phyloP scores from a whole-genome alignment of 345 rosid species.

The Alliaria petiolata region DNA sequence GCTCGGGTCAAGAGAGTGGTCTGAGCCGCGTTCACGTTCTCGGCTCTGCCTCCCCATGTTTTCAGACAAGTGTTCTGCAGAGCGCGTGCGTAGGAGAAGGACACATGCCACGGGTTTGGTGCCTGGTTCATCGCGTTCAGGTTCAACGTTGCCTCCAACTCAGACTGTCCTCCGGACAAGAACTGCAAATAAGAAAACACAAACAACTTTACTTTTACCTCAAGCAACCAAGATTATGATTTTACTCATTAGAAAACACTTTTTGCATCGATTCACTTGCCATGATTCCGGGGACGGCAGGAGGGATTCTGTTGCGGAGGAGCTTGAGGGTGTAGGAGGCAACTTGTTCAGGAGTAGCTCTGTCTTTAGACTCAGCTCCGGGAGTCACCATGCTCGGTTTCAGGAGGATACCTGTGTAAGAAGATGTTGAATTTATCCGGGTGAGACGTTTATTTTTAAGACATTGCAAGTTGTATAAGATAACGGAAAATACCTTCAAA shows the following conservation, averaged over 20 bases:
- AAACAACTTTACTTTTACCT: background rate
- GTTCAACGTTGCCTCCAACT: conserved; percentile 95
- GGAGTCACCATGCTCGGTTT: conserved; percentile 99
- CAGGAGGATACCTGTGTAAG: conserved; percentile 51
- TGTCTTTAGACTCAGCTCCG: conserved; percentile 91
- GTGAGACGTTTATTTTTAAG: background rate
- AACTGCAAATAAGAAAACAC: conserved; percentile 46
- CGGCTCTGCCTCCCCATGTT: conserved; percentile 87
- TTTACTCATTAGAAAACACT: background rate
- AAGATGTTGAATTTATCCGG: background rate
- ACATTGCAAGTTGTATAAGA: background rate
- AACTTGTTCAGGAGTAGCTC: conserved; percentile 77
- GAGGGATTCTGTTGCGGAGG: conserved; percentile 82
- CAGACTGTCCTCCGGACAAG: conserved; percentile 99
- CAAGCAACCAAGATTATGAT: conserved; percentile 2
- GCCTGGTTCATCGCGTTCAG: conserved; percentile 94
- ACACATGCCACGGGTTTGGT: conserved; percentile 92
- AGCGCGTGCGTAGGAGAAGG: conserved; percentile 96
- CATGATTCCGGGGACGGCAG: conserved; percentile 98
- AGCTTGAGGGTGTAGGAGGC: conserved; percentile 94
- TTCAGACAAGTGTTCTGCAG: conserved; percentile 94
- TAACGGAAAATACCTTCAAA: conserved; percentile 54
- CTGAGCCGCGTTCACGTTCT: conserved; percentile 86
- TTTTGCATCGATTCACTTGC: too few species aligned
- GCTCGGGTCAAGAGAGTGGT: conserved; percentile 67